Evolutionary conservation across 495 filamentous ascomycete species (phyloP).

Genomic region (Evernia prunastri): DNA sequence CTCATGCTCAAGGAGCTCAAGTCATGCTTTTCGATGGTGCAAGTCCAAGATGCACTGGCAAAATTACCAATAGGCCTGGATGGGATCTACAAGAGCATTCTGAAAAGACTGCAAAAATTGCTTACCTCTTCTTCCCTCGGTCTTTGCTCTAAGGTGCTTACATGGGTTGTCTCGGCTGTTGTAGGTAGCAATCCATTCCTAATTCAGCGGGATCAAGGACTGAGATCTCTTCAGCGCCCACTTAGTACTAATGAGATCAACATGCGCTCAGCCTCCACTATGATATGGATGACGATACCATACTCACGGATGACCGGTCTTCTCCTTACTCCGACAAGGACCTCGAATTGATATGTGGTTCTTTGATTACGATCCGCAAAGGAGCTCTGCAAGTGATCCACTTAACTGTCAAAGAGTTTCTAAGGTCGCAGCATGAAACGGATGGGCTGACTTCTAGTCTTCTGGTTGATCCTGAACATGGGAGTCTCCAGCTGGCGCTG

Average conservation of each 20-base stretch:
- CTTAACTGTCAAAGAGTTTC: conserved; percentile 8
- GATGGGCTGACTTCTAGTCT: not conserved
- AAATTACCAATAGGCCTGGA: conserved; percentile 1
- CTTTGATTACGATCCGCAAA: conserved; percentile 1
- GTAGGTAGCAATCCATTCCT: not conserved
- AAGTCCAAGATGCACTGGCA: conserved; percentile 5
- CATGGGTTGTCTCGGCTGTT: conserved; percentile 10
- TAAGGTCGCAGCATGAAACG: not conserved
- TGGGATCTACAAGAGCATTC: conserved; percentile 2
- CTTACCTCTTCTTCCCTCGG: not conserved
- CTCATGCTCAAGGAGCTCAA: conserved; percentile 13
- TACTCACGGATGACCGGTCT: conserved; percentile 4
- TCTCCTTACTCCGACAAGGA: conserved; percentile 15
- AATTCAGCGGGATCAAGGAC: not conserved
- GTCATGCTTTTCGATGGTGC: not conserved
- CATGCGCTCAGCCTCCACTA: conserved; percentile 6
- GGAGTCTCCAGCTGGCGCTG: not conserved
- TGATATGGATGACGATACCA: not conserved
- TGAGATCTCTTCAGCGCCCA: not conserved
- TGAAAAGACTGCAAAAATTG: not conserved
- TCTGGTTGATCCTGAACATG: not conserved
- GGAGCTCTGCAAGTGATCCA: conserved; percentile 9
- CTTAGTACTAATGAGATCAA: not conserved
- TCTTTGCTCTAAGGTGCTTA: conserved; percentile 1
- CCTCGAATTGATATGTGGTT: conserved; percentile 9